phyloP scores from a whole-genome alignment of 2,329 filamentous ascomycete genomes.

The Gnomoniopsis sp. region DNA sequence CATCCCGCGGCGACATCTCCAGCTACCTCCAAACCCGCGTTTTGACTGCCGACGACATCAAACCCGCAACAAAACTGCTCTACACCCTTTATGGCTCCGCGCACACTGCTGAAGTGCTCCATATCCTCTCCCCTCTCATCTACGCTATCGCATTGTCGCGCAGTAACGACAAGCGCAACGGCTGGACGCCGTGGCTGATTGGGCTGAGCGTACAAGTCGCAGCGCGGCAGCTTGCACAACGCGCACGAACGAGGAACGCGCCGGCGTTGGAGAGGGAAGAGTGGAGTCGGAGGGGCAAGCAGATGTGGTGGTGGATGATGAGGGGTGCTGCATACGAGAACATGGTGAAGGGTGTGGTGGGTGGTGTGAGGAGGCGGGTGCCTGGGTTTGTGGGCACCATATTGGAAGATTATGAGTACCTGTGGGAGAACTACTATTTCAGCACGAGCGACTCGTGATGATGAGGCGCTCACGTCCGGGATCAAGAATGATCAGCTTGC shows the following conservation, averaged over 20 bases:
- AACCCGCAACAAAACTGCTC: slow-evolving; percentile 82
- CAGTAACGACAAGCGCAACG: slow-evolving; percentile 58
- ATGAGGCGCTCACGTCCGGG: background rate
- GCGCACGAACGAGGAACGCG: slow-evolving; percentile 65
- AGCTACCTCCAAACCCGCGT: slow-evolving; percentile 86
- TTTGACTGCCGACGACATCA: slow-evolving; percentile 93
- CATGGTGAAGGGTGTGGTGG: slow-evolving; percentile 73
- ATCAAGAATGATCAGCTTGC: too few relatives aligned
- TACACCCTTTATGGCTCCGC: slow-evolving; percentile 71
- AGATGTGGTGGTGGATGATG: slow-evolving; percentile 94
- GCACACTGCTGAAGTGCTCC: slow-evolving; percentile 82
- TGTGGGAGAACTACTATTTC: slow-evolving; percentile 99
- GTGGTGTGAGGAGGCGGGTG: slow-evolving; percentile 70
- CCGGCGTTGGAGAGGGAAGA: slow-evolving; percentile 89
- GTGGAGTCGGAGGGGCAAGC: slow-evolving; percentile 82
- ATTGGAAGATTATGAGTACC: slow-evolving; percentile 91
- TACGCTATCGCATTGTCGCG: slow-evolving; percentile 82
- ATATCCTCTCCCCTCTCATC: slow-evolving; percentile 82
- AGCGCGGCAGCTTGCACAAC: slow-evolving; percentile 67
- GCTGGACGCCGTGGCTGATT: slow-evolving; percentile 89
- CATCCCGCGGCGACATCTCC: slow-evolving; percentile 77
- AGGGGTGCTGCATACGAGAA: slow-evolving; percentile 96
- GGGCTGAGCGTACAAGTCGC: slow-evolving; percentile 83
- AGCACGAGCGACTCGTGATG: slow-evolving; percentile 44
- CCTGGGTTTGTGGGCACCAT: slow-evolving; percentile 80